Base-by-base conservation (phyloP, 768 basidiomycete species). In the Pluteus cervinus region DNA sequence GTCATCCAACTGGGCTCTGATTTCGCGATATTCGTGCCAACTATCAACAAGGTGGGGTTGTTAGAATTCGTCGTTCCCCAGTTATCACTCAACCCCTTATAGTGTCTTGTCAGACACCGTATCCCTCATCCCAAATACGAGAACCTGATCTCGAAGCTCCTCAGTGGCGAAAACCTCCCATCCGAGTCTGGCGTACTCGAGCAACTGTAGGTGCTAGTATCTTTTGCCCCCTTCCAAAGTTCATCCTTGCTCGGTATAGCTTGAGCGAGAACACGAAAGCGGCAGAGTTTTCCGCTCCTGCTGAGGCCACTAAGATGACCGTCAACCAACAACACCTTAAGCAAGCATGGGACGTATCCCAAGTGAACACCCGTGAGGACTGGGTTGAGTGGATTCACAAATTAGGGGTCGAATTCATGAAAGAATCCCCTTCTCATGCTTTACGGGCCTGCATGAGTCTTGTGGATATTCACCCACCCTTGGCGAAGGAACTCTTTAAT, bases 321-420 rank as follows among this genome's bases (percentile, higher is more conserved):
- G 92, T 97, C 28, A 99, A 99, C 51, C 96, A 98, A 58, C 91
- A 94, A 47, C 89, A 94, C 57, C 73, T 99, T 44, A 97, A 96
- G 58, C 82, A 90, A 50, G 92, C 93, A 1, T 99, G 96, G 94
- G 93, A 96, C 48, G 76, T 79, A 2, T 84, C 86, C 5, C 72
- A 76, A 43, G 71, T 88, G 5, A 64, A 72, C 17, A 86, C 86
- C 2, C 71, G 73, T 36, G 86, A 91, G 30, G 93, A 98, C 46
- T 99, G 96, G 96, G 63, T 73, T 12, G 90, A 92, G 25, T 99
- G 96, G 96, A 83, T 96, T 69, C 90, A 87, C 52, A 75, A 83
- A 11, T 73, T 99, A 7, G 81, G 90, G 12, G 86, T 92, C 2
- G 92, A 97, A 56, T 85, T 98, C 52, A 93, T 99, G 85, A 89